Base-by-base conservation (phyloP, 176 grass and related monocot species). In the Pharus latifolius region DNA sequence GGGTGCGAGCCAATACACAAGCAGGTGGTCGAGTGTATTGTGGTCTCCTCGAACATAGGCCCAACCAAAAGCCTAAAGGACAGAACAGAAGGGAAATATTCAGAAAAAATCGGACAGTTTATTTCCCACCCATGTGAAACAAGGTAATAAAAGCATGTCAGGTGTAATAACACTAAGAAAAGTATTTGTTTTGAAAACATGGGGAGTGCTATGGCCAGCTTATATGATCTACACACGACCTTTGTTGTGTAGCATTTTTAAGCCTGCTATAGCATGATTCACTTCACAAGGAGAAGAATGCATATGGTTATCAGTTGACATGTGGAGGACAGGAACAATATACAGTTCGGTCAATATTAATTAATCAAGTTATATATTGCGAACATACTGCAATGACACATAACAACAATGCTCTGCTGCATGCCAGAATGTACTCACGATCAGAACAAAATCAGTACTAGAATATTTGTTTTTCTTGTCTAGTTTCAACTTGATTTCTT, bases 1-100 rank as follows among this genome's bases (percentile, higher is more conserved):
- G 69, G 95, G 95, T 8, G 90, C 95, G 22, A 93, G 60, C 94
- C 94, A 98, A 70, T 98, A 98, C 10, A 93, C 95, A 66, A 98
- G 29, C 18, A 99, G 63, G 73, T 99, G 95, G 25, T 99, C 90
- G 23, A 93, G 48, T 45, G 72, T 91, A 56, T 79, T 46, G 27
- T 94, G 95, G 74, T 99, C 95, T 34, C 95, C 90, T 58, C 90
- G 84, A 60, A 87, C 84, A 94, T 85, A 99, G 20, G 90, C 95
- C 95, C 95, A 99, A 48, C 84, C 95, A 82, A 99, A 94, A 63
- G 95, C 95, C 95, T 99, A 38, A 6, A 42, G 19, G 70, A 72
- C 23, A 81, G 40, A 88, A 10, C 44, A 60, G 12, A 66, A 43
- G 54, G 4, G 24, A 77, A 52, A 71, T 34, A 14, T 23, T 89